Conservation (phyloP, 805 yeast genomes). For the Ogataea salicorniae region DNA sequence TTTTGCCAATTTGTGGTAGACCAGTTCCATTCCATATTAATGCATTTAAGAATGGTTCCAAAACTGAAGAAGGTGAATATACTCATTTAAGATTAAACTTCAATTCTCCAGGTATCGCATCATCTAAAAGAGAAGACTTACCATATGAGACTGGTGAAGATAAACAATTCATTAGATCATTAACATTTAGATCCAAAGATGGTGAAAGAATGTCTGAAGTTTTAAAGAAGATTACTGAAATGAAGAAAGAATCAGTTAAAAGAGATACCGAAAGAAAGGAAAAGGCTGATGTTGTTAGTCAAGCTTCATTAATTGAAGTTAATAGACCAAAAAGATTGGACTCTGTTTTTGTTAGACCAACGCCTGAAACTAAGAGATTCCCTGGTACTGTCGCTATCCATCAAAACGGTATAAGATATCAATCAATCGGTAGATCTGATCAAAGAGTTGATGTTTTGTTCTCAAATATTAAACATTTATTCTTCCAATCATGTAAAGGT, state of each 20-base stretch:
- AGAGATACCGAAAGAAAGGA: conserved; percentile 88
- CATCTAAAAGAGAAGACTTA: conserved; percentile 66
- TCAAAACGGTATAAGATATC: conserved; percentile 93
- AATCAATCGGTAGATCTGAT: conserved; percentile 77
- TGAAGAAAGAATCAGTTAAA: conserved; percentile 87
- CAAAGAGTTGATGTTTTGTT: conserved; percentile 84
- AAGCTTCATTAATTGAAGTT: conserved; percentile 79
- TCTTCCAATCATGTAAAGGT: conserved; percentile 94
- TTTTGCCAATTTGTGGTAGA: conserved; percentile 88
- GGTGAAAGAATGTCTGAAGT: conserved; percentile 88
- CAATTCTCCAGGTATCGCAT: conserved; percentile 78
- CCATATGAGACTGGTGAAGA: conserved; percentile 89
- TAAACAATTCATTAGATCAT: conserved; percentile 78
- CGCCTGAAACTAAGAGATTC: conserved; percentile 93
- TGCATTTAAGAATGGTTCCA: conserved; percentile 89
- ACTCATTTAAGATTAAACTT: conserved; percentile 87
- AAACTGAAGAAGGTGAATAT: conserved; percentile 93
- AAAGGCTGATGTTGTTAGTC: conserved; percentile 90
- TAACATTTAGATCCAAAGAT: conserved; percentile 86
- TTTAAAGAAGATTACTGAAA: conserved; percentile 81
- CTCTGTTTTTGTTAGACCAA: conserved; percentile 86
- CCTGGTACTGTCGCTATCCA: conserved; percentile 90
- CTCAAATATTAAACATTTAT: conserved; percentile 85
- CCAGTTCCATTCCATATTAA: conserved; percentile 98
- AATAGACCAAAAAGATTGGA: conserved; percentile 85